These are phyloP conservation scores for Apophysomyces ossiformis DNA, from an alignment of 371 early-diverging fungal species.

Conservation along the genomic window DNA sequence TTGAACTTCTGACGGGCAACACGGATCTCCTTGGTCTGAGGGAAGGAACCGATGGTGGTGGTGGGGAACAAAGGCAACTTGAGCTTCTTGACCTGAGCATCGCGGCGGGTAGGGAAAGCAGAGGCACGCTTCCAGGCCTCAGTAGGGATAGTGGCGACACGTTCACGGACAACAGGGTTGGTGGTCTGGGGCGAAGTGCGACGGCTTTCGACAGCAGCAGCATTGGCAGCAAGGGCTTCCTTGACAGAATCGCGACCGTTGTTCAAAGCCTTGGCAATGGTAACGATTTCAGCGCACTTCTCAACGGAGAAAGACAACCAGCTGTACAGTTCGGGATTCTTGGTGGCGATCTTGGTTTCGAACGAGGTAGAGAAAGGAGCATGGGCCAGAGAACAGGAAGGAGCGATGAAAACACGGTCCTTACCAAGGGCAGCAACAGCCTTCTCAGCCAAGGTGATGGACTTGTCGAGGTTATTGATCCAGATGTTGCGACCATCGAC, in stretches of 20 bases:
- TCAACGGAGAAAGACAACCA: slow-evolving; percentile 96
- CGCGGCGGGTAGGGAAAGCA: slow-evolving; percentile 76
- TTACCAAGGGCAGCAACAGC: slow-evolving; percentile 70
- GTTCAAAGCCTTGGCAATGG: slow-evolving; percentile 75
- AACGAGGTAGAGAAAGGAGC: slow-evolving; percentile 86
- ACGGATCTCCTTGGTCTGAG: slow-evolving; percentile 97
- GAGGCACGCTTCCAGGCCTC: slow-evolving; percentile 78
- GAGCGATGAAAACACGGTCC: slow-evolving; percentile 81
- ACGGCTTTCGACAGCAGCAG: slow-evolving; percentile 73
- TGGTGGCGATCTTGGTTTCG: slow-evolving; percentile 76
- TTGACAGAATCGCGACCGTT: slow-evolving; percentile 69
- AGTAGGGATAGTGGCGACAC: slow-evolving; percentile 69
- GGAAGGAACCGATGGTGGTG: slow-evolving; percentile 98
- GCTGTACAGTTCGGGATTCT: slow-evolving; percentile 79
- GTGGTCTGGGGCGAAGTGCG: slow-evolving; percentile 82
- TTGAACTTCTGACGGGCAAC: slow-evolving; percentile 87
- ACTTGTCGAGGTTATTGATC: slow-evolving; percentile 85
- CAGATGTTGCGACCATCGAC: slow-evolving; percentile 97
- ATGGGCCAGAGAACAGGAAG: slow-evolving; percentile 94
- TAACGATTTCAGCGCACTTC: slow-evolving; percentile 84
- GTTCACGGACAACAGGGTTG: slow-evolving; percentile 82
- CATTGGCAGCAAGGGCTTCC: slow-evolving; percentile 75
- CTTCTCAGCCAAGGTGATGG: slow-evolving; percentile 70
- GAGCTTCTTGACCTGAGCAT: slow-evolving; percentile 77
- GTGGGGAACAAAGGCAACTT: slow-evolving; percentile 94